phyloP scores from a whole-genome alignment of 2,329 filamentous ascomycete genomes.

The Gliomastix tumulicola region DNA sequence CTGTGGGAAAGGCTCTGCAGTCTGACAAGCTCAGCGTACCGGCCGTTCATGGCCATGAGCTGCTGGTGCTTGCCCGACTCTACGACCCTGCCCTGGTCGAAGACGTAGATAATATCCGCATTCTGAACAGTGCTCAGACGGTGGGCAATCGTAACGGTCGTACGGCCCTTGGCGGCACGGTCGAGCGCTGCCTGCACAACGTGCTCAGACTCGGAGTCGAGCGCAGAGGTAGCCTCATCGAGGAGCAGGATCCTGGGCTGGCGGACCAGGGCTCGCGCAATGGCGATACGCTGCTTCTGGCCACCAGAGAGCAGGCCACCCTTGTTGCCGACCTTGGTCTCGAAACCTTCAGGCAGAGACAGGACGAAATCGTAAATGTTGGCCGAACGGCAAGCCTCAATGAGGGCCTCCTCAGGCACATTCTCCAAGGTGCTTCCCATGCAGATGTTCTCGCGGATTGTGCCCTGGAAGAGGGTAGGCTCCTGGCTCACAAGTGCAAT shows the following conservation, averaged over 20 bases:
- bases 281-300: conserved; percentile 95
- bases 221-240: conserved; percentile 56
- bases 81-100: conserved; percentile 80
- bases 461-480: conserved; percentile 81
- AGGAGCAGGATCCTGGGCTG: conserved; percentile 60
- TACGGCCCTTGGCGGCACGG: conserved; percentile 71
- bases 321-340: conserved; percentile 92
- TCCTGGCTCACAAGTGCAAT: conserved; percentile 92
- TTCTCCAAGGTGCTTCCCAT: conserved; percentile 80
- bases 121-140: conserved; percentile 87
- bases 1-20: conserved; percentile 74
- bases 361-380: conserved; percentile 92
- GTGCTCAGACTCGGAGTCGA: not conserved
- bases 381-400: conserved; percentile 48
- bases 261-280: conserved; percentile 79
- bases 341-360: conserved; percentile 76
- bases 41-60: conserved; percentile 60
- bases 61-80: conserved; percentile 77
- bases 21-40: conserved; percentile 74
- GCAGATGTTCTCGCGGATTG: conserved; percentile 86
- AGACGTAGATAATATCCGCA: conserved; percentile 90
- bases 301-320: conserved; percentile 90
- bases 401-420: conserved; percentile 57
- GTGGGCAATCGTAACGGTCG: conserved; percentile 91
- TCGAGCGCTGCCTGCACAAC: conserved; percentile 57